Base-by-base conservation (phyloP, 169 alveolate species). In the Eimeria sp. region DNA sequence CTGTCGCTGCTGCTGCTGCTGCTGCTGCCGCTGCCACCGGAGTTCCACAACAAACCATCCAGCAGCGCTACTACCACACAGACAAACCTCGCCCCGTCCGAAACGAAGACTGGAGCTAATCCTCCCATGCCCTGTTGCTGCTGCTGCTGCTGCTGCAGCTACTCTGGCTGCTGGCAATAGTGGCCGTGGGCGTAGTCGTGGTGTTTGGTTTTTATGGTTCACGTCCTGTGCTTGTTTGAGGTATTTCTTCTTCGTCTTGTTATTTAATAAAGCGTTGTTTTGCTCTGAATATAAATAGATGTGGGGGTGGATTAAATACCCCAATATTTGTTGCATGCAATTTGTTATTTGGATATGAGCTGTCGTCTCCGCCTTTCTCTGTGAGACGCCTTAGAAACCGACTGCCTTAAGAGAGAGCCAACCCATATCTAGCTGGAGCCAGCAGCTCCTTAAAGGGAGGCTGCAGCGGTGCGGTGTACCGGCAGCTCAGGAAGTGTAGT, bases 1-100 rank as follows among this genome's bases (percentile, higher is more conserved):
- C 92, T 1, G 92, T 84, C 58, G 75, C 92, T n/a, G 78, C 78
- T 10, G 92, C 80, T 51, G 78, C 92, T 7, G 92, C 92, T 7
- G 65, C 75, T 7, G 92, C 75, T 61, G 75, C 78, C 16, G 75
- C 92, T 27, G 80, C 92, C 40, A 57, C 25, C 30, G 78, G 80
- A 25, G 16, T 57, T 27, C n/a, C 92, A 25, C 92, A 57, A 73
- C 92, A 25, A 18, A 57, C 75, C 61, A 54, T 5, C 57, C 92
- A 84, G 92, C 92, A 84, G 78, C 92, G 58, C 25, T 61, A 34
- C 61, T 73, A 84, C 58, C 86, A 45, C 58, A n/a, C 47, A 61
- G 72, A 27, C 51, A 83, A n/a, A 27, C 6, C 14, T 75, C 91
- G 47, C 6, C 25, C 22, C 91, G 70, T 54, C 73, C 27, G 91